phyloP scores from a whole-genome alignment of 306 rosid genomes.

The Gastrolobium villosum region DNA sequence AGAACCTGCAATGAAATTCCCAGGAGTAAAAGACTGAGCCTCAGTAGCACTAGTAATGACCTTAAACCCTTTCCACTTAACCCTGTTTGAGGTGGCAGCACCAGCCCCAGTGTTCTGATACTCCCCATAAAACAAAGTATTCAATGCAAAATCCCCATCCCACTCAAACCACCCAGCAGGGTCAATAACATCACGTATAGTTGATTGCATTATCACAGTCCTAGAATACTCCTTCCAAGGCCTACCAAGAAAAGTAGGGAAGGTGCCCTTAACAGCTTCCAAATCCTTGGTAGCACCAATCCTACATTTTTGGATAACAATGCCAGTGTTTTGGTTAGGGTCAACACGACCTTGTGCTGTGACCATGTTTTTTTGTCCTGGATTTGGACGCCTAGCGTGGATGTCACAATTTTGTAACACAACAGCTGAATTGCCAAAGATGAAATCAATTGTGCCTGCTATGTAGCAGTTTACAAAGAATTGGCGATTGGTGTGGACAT shows the following conservation, averaged over 20 bases:
- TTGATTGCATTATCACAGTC: constrained; percentile 72
- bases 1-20: constrained; percentile 61
- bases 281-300: constrained; percentile 74
- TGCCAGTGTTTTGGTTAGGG: constrained; percentile 85
- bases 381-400: constrained; percentile 72
- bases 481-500: constrained; percentile 84
- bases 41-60: constrained; percentile 65
- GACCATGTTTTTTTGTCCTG: constrained; percentile 77
- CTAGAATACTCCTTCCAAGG: constrained; percentile 84
- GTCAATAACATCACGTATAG: constrained; percentile 60
- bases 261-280: constrained; percentile 37
- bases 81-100: constrained; percentile 63
- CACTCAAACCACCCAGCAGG: constrained; percentile 78
- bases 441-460: constrained; percentile 79
- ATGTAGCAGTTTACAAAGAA: constrained; percentile 61
- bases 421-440: constrained; percentile 81
- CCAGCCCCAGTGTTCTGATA: constrained; percentile 71
- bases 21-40: constrained; percentile 62
- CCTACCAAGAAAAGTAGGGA: constrained; percentile 72
- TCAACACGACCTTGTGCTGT: constrained; percentile 83
- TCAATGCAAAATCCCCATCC: constrained; percentile 66
- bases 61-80: constrained; percentile 72
- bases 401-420: constrained; percentile 73
- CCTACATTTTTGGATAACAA: constrained; percentile 74
- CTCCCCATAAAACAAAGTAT: constrained; percentile 66